A percentile compares a stretch with the other conserved stretches of the same genome.
Conservation (phyloP, 768 basidiomycete genomes). For the Rhodotorula toruloides region DNA sequence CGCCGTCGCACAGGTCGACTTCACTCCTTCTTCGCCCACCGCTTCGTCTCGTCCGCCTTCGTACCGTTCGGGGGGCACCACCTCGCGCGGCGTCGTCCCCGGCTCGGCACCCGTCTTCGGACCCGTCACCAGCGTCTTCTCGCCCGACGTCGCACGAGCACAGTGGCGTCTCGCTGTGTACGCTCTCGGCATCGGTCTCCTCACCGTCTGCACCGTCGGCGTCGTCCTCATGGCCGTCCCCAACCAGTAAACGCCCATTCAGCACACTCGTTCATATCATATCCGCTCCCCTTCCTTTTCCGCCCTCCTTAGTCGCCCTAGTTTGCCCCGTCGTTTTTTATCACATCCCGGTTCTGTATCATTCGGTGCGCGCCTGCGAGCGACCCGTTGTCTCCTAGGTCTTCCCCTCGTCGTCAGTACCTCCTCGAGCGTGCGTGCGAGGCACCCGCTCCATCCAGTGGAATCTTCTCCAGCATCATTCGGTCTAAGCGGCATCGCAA, state of each 20-base stretch:
- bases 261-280: too few species aligned
- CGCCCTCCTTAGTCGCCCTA: too few species aligned
- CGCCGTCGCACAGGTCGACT: conserved; percentile 11
- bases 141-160: conserved; percentile 26
- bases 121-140: conserved; percentile 26
- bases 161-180: conserved; percentile 30
- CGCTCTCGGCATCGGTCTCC: conserved; percentile 9
- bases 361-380: too few species aligned
- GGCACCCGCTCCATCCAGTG: too few species aligned
- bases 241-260: conserved; percentile 6
- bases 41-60: conserved; percentile 30
- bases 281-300: too few species aligned
- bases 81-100: conserved; percentile 16
- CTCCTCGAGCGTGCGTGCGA: too few species aligned
- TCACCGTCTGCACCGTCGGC: conserved; percentile 9
- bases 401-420: too few species aligned
- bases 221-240: conserved; percentile 32
- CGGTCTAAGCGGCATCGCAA: too few species aligned
- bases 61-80: conserved; percentile 22
- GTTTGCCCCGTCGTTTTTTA: too few species aligned
- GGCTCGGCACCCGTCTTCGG: conserved; percentile 29
- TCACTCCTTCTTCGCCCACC: background rate
- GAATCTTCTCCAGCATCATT: too few species aligned
- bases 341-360: too few species aligned
- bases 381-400: too few species aligned